These are phyloP conservation scores for Petunia hybrid DNA, from an alignment of 305 asterid species.

Conservation along the genomic window DNA sequence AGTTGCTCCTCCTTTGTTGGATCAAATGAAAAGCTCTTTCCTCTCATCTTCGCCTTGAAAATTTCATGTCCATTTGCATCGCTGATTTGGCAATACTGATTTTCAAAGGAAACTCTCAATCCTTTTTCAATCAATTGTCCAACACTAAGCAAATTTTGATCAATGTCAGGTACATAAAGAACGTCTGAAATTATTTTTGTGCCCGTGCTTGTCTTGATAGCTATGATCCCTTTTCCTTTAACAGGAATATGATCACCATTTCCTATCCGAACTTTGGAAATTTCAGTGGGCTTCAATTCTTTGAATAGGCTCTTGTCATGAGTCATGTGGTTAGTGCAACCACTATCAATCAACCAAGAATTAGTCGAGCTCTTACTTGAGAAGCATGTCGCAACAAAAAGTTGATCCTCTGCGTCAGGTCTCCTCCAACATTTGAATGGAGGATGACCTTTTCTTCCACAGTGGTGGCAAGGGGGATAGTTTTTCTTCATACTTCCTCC, in stretches of 20 bases:
- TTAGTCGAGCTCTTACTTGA: background rate
- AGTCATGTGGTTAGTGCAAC: slow-evolving; percentile 28
- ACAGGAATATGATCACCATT: background rate
- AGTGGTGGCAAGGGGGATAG: slow-evolving; percentile 30
- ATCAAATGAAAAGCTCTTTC: slow-evolving; percentile 29
- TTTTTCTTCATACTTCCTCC: background rate
- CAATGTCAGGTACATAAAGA: background rate
- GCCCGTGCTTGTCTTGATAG: background rate
- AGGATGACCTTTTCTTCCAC: slow-evolving; percentile 30
- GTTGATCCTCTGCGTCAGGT: slow-evolving; percentile 10
- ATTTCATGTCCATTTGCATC: slow-evolving; percentile 10
- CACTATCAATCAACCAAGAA: slow-evolving; percentile 25
- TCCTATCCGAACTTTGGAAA: background rate
- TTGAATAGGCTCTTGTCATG: slow-evolving; percentile 6
- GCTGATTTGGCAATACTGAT: background rate
- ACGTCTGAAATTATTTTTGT: background rate
- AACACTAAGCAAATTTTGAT: slow-evolving; percentile 22
- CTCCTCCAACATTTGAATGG: slow-evolving; percentile 30
- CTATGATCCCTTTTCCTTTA: slow-evolving; percentile 22
- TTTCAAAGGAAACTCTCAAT: slow-evolving; percentile 24
- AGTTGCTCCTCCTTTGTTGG: slow-evolving; percentile 30
- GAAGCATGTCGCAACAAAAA: slow-evolving; percentile 26
- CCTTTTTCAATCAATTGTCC: slow-evolving; percentile 26
- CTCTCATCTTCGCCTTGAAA: slow-evolving; percentile 27
- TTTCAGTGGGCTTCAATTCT: background rate